phyloP scores from a whole-genome alignment of 371 early-diverging fungal genomes.

The Apophysomyces sp. region DNA sequence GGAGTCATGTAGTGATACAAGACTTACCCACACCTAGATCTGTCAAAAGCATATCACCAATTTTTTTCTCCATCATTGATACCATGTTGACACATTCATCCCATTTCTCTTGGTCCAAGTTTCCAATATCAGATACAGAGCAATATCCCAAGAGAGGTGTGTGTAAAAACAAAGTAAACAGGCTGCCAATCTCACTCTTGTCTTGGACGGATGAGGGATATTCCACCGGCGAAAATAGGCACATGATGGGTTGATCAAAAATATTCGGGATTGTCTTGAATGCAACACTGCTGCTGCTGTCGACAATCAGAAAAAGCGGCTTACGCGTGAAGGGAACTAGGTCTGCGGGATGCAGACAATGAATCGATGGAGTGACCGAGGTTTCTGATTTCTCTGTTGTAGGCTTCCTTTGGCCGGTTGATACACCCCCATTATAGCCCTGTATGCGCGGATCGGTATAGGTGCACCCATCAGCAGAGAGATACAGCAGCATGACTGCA shows the following conservation, averaged over 20 bases:
- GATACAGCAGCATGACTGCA: conserved; percentile 80
- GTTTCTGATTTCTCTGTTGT: conserved; percentile 13
- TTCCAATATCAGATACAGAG: conserved; percentile 64
- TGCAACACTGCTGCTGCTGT: conserved; percentile 80
- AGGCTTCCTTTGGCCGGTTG: conserved; percentile 45
- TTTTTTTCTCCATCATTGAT: conserved; percentile 50
- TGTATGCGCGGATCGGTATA: conserved; percentile 28
- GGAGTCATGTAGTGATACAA: background rate
- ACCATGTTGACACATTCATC: conserved; percentile 52
- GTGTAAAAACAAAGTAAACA: conserved; percentile 92
- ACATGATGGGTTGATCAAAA: conserved; percentile 86
- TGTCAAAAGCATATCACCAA: conserved; percentile 50
- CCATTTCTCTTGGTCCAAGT: conserved; percentile 62
- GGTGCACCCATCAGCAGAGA: conserved; percentile 88
- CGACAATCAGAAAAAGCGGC: conserved; percentile 90
- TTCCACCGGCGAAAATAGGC: conserved; percentile 86
- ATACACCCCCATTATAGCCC: conserved; percentile 76
- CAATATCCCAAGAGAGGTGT: conserved; percentile 76
- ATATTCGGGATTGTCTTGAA: conserved; percentile 78
- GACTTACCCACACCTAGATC: conserved; percentile 49
- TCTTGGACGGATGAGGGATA: conserved; percentile 83
- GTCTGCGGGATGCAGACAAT: conserved; percentile 88
- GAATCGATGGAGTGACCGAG: conserved; percentile 35
- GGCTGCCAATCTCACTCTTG: conserved; percentile 79
- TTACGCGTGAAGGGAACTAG: conserved; percentile 92